Percentiles rank a stretch among this genome's conserved stretches.
phyloP scores from a whole-genome alignment of 495 filamentous ascomycete species.

The Hypomontagnella monticulosa region DNA sequence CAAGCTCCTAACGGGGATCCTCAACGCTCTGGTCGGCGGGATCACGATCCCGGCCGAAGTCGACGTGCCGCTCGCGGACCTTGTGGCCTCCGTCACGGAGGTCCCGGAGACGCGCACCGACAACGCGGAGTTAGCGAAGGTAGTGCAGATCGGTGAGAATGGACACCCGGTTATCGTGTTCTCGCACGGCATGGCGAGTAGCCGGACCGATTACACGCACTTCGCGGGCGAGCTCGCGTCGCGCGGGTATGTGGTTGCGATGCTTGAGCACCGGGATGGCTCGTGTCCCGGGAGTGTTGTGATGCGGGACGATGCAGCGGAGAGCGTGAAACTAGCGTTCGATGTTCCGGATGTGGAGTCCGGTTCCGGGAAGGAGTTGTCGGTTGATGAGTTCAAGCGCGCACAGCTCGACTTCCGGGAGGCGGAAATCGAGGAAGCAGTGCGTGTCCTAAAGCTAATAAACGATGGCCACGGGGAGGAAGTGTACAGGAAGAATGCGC shows the following conservation, averaged over 20 bases:
- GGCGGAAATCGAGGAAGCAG: slow-evolving; percentile 62
- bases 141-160: slow-evolving; percentile 27
- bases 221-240: slow-evolving; percentile 64
- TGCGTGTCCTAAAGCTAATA: slow-evolving; percentile 54
- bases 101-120: slow-evolving; percentile 36
- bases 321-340: slow-evolving; percentile 44
- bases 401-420: slow-evolving; percentile 61
- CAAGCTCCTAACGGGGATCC: slow-evolving; percentile 46
- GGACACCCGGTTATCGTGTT: slow-evolving; percentile 61
- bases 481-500: slow-evolving; percentile 48
- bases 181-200: slow-evolving; percentile 63
- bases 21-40: slow-evolving; percentile 50
- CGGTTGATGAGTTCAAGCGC: slow-evolving; percentile 52
- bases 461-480: slow-evolving; percentile 52
- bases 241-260: slow-evolving; percentile 60
- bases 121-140: slow-evolving; percentile 28
- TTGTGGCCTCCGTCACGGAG: slow-evolving; percentile 25
- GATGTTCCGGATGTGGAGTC: slow-evolving; percentile 44
- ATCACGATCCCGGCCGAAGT: slow-evolving; percentile 58
- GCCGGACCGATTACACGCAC: slow-evolving; percentile 62
- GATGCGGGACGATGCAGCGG: slow-evolving; percentile 40
- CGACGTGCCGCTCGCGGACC: slow-evolving; percentile 52
- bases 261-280: slow-evolving; percentile 65
- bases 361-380: slow-evolving; percentile 28
- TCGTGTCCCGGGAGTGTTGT: slow-evolving; percentile 60